These are phyloP conservation scores for Sporothrix humicola DNA, from an alignment of 2,329 filamentous ascomycete genomes.

Conservation along the genomic window DNA sequence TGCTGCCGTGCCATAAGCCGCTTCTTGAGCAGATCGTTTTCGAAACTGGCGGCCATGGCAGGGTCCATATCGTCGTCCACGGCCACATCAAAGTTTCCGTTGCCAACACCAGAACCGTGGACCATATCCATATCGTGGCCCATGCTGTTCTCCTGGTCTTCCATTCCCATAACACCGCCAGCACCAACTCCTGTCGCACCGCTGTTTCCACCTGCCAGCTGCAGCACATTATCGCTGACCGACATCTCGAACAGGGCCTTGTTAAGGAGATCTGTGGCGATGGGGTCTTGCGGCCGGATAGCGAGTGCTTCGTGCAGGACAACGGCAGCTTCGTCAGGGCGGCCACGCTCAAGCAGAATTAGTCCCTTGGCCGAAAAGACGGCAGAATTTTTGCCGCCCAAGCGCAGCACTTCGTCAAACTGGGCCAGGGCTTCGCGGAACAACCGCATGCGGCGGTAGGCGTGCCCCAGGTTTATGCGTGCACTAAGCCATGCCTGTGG, in stretches of 20 bases:
- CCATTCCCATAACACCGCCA: background rate
- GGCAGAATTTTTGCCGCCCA: conserved; percentile 77
- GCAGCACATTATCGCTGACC: conserved; percentile 44
- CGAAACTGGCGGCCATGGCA: conserved; percentile 53
- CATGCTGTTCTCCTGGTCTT: conserved; percentile 20
- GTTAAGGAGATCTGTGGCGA: conserved; percentile 77
- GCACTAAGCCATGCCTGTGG: conserved; percentile 82
- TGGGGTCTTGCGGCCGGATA: conserved; percentile 77
- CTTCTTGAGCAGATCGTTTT: conserved; percentile 56
- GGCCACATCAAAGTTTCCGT: background rate
- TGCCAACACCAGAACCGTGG: too few species aligned
- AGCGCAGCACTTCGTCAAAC: conserved; percentile 85
- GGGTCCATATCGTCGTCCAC: conserved; percentile 35
- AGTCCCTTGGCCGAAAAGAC: conserved; percentile 85
- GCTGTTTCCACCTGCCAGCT: conserved; percentile 24
- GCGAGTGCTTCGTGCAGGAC: conserved; percentile 85
- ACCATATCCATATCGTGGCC: conserved; percentile 14
- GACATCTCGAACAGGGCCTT: conserved; percentile 71
- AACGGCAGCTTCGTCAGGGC: conserved; percentile 76
- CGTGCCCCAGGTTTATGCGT: conserved; percentile 87
- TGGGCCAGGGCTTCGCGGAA: conserved; percentile 75
- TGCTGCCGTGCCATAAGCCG: conserved; percentile 53
- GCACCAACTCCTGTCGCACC: background rate
- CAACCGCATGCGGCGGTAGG: conserved; percentile 73
- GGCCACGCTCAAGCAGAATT: conserved; percentile 77